Base-by-base conservation (phyloP, 129 eudicot species). In the Logfia minima region DNA sequence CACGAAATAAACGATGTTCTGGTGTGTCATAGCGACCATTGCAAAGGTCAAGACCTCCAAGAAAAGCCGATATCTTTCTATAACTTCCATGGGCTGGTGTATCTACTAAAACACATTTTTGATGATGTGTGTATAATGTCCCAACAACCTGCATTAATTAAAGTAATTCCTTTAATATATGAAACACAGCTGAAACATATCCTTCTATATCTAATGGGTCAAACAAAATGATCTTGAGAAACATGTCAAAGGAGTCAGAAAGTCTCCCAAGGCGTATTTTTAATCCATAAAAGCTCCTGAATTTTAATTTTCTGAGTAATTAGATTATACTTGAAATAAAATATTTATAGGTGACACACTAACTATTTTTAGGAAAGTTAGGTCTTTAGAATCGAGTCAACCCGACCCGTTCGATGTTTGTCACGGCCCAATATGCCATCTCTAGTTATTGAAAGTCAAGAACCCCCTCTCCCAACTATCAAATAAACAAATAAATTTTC, bases 21-120 rank as follows among this genome's bases (percentile, higher is more conserved):
- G 96, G 92, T 70, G 96, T 90, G 69, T 90, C 96, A 61, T 90
- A 90, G 41, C 91, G 96, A 21, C 93, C 96, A 68, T 88, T 87
- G 37, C 90, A 87, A 34, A 90, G 88, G 73, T 90, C 96, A 22
- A 90, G 84, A 76, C 92, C 96, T 74, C 96, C 96, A 21, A 90
- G 72, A 77, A 88, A 90, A 41, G 96, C 89, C 55, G 84, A 45
- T 62, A 90, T 71, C 75, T 86, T 88, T 82, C 96, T 77, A 87
- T 86, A 87, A 58, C 85, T 90, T 43, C 92, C 90, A 31, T 58
- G 74, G 34, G 86, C 92, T 81, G 80, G 92, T 35, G 90, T 79
- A 71, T 90, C 96, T 64, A 87, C 92, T 66, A 87, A 79, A 71
- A 90, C 90, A 82, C 96, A 90, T 75, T 90, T 90, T 83, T 90